phyloP scores from a whole-genome alignment of 139 green algal species.

The Mychonastes homosphaera region DNA sequence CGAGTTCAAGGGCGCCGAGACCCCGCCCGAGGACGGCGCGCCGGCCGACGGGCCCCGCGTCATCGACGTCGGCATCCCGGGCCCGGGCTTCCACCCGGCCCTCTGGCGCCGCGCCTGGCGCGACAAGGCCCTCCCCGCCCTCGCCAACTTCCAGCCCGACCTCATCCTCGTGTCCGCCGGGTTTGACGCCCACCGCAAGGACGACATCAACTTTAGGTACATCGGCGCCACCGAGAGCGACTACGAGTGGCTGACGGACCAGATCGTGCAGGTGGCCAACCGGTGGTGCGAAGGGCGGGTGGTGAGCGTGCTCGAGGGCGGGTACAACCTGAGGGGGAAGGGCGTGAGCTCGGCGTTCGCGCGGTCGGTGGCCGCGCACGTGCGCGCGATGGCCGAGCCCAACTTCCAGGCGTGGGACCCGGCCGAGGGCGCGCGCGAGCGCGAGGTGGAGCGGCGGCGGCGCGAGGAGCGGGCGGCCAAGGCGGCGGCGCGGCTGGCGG shows the following conservation, averaged over 20 bases:
- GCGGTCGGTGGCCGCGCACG: constrained; percentile 72
- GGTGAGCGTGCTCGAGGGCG: constrained; percentile 79
- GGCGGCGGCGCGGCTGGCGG: constrained; percentile 13
- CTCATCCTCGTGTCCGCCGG: constrained; percentile 81
- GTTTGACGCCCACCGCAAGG: constrained; percentile 82
- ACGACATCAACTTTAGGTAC: constrained; percentile 72
- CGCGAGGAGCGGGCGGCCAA: constrained; percentile 2
- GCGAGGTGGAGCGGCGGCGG: constrained; percentile 3
- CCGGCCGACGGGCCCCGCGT: constrained; percentile 47
- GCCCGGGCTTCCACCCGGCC: constrained; percentile 31
- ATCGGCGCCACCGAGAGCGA: constrained; percentile 74
- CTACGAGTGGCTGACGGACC: constrained; percentile 81
- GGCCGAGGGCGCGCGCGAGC: constrained; percentile 4
- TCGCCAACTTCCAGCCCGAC: constrained; percentile 68
- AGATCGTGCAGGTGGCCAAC: constrained; percentile 62
- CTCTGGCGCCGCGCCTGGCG: constrained; percentile 75
- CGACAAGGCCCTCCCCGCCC: constrained; percentile 73
- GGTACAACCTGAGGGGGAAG: constrained; percentile 84
- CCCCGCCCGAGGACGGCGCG: constrained; percentile 12
- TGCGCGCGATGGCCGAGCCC: constrained; percentile 50
- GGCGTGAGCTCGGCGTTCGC: constrained; percentile 68
- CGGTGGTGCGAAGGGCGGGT: constrained; percentile 66
- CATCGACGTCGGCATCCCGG: constrained; percentile 81
- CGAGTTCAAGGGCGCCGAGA: constrained; percentile 50
- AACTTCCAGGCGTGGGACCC: constrained; percentile 22